Evolutionary conservation across 148 eudicot species (phyloP), one percentile per base, ranked within the genome.

Genomic region (Tetragonia tetragonoides): DNA sequence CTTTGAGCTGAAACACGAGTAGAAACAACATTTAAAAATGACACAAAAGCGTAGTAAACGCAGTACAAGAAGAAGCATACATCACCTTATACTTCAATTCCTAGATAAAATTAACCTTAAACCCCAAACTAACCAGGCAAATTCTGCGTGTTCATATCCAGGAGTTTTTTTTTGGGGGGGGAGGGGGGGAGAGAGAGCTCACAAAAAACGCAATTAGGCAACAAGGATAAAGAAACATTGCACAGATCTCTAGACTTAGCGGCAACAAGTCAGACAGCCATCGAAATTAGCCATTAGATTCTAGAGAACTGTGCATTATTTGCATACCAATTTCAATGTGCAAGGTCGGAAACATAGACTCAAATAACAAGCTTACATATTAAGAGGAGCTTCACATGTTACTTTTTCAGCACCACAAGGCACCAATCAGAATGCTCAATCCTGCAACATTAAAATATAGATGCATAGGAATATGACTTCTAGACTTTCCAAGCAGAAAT

Each of bases 391-490:
- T 83, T 84, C 84, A 77, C 74, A 87, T 72, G 81, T 85, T 81
- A 83, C 81, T 79, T 75, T 84, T 79, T 83, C 78, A 80, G 83
- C 90, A 85, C 83, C 89, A 85, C 79, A 78, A 62, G 85, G 85
- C 83, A 79, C 81, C 83, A 70, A 71, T 82, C 71, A 75, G 79
- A 78, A 80, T 73, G 79, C 77, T 83, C 80, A 82, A 75, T 74
- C 85, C 91, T 90, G 94, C 94, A 88, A 88, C 86, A 88, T 81
- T 81, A 83, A 86, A 80, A 87, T 83, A 78, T 81, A 81, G 61
- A 84, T 84, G 87, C 88, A 84, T 73, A 78, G 80, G 75, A 83
- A 61, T 72, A 72, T 73, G 79, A 76, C 77, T 51, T 78, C 80
- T 79, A 80, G 21, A 46, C 77, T 39, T 54, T 56, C 47, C 65